A percentile compares a stretch with the other conserved stretches of the same genome.
phyloP scores from a whole-genome alignment of 805 yeast genomes.

The Wickerhamomyces sydowiorum region DNA sequence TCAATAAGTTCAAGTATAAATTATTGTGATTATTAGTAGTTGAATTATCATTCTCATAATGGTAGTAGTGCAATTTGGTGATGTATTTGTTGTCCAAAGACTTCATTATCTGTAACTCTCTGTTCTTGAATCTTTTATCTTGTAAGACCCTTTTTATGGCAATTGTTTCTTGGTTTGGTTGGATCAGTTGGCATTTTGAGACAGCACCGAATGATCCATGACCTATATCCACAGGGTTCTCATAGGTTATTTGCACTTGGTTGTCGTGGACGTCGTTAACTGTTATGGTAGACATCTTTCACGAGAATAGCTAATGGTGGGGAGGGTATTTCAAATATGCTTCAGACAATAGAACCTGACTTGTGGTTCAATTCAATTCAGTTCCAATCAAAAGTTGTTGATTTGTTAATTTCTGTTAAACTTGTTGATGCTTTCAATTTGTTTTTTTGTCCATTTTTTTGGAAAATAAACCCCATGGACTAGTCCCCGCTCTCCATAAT shows the following conservation, averaged over 20 bases:
- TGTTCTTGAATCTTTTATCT: conserved; percentile 87
- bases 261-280: not conserved
- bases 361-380: not conserved
- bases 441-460: not conserved
- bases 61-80: conserved; percentile 82
- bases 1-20: conserved; percentile 79
- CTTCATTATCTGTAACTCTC: conserved; percentile 96
- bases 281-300: conserved; percentile 3
- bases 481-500: not conserved
- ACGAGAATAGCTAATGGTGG: too few relatives aligned
- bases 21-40: conserved; percentile 39
- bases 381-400: not conserved
- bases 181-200: conserved; percentile 76
- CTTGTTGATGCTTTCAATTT: too few relatives aligned
- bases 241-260: conserved; percentile 54
- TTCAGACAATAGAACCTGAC: too few relatives aligned
- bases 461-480: not conserved
- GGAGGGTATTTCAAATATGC: too few relatives aligned
- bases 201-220: conserved; percentile 99
- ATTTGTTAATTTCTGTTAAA: not conserved
- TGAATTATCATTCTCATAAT: conserved; percentile 62
- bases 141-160: conserved; percentile 97
- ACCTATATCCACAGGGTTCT: conserved; percentile 89
- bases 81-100: conserved; percentile 79
- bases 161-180: conserved; percentile 63